phyloP scores from a whole-genome alignment of 2,329 filamentous ascomycete genomes.

The Phialophora chinensis region DNA sequence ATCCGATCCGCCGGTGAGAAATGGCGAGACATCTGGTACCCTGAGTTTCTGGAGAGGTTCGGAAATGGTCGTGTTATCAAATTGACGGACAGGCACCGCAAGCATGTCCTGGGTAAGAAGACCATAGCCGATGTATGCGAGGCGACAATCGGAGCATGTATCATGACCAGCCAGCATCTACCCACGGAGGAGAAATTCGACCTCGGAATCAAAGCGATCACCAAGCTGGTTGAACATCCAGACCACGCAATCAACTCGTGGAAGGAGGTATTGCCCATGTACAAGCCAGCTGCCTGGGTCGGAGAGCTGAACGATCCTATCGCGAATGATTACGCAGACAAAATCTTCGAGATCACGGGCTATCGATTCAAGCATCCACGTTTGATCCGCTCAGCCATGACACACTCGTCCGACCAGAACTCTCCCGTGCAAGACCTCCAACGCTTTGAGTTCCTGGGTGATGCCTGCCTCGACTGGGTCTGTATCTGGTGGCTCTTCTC shows the following conservation, averaged over 20 bases:
- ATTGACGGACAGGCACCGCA: slow-evolving; percentile 45
- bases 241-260: slow-evolving; percentile 74
- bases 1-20: slow-evolving; percentile 79
- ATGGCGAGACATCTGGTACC: slow-evolving; percentile 80
- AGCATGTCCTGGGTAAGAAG: slow-evolving; percentile 81
- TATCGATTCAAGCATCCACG: slow-evolving; percentile 77
- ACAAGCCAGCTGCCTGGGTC: slow-evolving; percentile 34
- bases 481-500: slow-evolving; percentile 83
- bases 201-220: slow-evolving; percentile 64
- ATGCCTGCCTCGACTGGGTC: slow-evolving; percentile 84
- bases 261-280: slow-evolving; percentile 68
- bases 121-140: slow-evolving; percentile 93
- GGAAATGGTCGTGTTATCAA: slow-evolving; percentile 67
- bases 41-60: slow-evolving; percentile 71
- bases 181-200: slow-evolving; percentile 57
- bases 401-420: slow-evolving; percentile 80
- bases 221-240: slow-evolving; percentile 66
- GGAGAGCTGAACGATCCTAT: slow-evolving; percentile 58
- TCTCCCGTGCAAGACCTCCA: slow-evolving; percentile 88
- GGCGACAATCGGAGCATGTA: slow-evolving; percentile 86
- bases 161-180: slow-evolving; percentile 60
- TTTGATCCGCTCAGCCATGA: slow-evolving; percentile 82
- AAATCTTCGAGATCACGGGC: slow-evolving; percentile 65
- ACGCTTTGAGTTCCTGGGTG: slow-evolving; percentile 88
- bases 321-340: slow-evolving; percentile 70